A percentile compares a stretch with the other conserved stretches of the same genome.
Evolutionary conservation across 1,284 basidiomycete species (phyloP).

Genomic region (Fomes fomentarius): DNA sequence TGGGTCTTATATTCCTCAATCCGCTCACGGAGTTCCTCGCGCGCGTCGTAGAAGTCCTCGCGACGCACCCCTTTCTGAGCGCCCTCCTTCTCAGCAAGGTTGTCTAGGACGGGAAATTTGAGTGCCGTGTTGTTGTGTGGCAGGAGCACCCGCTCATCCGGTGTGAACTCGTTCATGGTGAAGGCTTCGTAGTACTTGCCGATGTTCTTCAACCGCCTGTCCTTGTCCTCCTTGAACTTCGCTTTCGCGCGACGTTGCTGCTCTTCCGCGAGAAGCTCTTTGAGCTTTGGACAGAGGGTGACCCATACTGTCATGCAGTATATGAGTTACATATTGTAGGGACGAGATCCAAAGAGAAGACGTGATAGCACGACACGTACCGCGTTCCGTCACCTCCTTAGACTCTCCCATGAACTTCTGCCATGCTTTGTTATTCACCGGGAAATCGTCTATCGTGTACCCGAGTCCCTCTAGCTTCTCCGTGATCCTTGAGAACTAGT

Average conservation of each 20-base stretch:
- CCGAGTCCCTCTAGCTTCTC: not conserved
- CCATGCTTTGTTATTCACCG: not conserved
- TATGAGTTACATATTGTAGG: not conserved
- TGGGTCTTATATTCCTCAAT: not conserved
- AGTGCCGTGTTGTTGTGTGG: not conserved
- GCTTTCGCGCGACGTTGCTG: not conserved
- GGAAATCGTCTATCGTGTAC: not conserved
- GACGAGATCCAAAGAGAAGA: too few relatives aligned
- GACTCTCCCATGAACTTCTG: not conserved
- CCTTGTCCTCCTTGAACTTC: not conserved
- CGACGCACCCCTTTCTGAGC: not conserved
- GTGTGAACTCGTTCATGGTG: not conserved
- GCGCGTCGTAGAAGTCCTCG: not conserved
- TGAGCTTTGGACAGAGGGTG: slow-evolving; percentile 1
- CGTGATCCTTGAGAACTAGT: not conserved
- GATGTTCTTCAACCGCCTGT: not conserved
- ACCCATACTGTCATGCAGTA: slow-evolving; percentile 7
- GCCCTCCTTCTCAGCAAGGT: not conserved
- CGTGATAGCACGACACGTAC: not conserved
- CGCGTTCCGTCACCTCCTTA: slow-evolving; percentile 1
- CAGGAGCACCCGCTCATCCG: not conserved
- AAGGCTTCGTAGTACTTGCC: not conserved
- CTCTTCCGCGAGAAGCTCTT: not conserved
- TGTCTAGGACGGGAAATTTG: not conserved
- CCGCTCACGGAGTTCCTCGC: not conserved